A percentile compares a stretch with the other conserved stretches of the same genome.
Evolutionary conservation across 169 alveolate species (phyloP).

Genomic region (Plasmodium ovale): DNA sequence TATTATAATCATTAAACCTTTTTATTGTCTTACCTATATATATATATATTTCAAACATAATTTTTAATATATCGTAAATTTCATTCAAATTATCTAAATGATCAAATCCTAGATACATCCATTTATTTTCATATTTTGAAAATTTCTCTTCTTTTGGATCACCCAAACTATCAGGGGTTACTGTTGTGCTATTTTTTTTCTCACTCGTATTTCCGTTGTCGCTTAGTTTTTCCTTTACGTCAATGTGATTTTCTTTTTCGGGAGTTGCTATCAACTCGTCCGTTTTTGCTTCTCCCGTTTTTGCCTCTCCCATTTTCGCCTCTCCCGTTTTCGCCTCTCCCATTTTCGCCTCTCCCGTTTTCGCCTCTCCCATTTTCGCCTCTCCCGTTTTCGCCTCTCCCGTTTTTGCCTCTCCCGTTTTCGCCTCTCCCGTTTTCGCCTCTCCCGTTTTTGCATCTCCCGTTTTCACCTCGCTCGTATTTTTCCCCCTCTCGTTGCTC

Average conservation of each 20-base stretch:
- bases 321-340: neutral
- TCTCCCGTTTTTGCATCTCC: neutral
- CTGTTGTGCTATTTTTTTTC: neutral
- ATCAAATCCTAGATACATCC: constrained; percentile 66
- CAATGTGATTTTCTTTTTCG: constrained; percentile 12
- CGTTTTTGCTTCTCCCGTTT: neutral
- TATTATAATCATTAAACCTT: constrained; percentile 19
- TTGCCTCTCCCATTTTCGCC: neutral
- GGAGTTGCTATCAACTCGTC: neutral
- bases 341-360: too few species aligned
- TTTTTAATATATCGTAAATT: constrained; percentile 34
- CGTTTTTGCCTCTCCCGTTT: neutral
- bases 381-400: neutral
- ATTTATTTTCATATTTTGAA: constrained; percentile 7
- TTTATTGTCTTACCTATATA: constrained; percentile 43
- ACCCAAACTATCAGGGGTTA: neutral
- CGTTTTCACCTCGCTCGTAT: neutral
- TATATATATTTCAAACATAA: constrained; percentile 52
- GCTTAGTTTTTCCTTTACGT: neutral
- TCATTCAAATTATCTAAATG: constrained; percentile 57
- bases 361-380: neutral
- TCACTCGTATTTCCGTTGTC: neutral
- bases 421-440: too few species aligned
- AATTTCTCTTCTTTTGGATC: constrained; percentile 3
- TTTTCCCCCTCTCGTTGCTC: neutral